Conservation (phyloP, 2,329 filamentous ascomycete genomes). For the Alternaria sp. region DNA sequence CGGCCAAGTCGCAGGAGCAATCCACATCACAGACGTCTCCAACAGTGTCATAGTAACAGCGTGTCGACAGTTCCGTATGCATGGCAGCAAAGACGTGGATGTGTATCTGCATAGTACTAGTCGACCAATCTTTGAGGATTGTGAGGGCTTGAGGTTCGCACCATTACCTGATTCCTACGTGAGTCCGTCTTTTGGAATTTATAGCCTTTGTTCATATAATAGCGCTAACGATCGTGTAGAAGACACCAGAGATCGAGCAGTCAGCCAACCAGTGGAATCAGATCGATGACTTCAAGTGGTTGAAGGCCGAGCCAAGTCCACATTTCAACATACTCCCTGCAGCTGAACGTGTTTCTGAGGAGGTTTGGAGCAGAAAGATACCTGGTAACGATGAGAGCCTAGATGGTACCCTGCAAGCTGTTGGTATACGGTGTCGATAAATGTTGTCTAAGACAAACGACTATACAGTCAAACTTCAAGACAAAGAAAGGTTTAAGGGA, state of each 20-base stretch:
- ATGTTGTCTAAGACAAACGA: background rate
- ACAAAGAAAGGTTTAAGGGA: too few species aligned
- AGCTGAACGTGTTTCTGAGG: conserved; percentile 65
- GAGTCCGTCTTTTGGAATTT: conserved; percentile 46
- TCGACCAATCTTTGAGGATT: conserved; percentile 94
- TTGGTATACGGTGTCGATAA: conserved; percentile 10
- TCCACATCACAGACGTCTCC: conserved; percentile 79
- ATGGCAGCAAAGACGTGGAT: conserved; percentile 81
- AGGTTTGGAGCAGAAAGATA: conserved; percentile 70
- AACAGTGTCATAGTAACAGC: conserved; percentile 76
- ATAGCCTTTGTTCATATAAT: background rate
- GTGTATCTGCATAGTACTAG: conserved; percentile 84
- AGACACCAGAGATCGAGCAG: conserved; percentile 25
- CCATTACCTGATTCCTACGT: conserved; percentile 75
- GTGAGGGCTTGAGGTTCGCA: conserved; percentile 78
- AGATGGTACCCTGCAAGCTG: conserved; percentile 24
- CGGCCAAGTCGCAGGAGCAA: conserved; percentile 79
- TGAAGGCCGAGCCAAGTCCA: conserved; percentile 83
- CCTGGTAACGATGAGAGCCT: conserved; percentile 19
- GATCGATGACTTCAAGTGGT: conserved; percentile 98
- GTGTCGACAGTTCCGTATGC: conserved; percentile 90
- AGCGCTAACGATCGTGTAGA: conserved; percentile 19
- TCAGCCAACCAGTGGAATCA: conserved; percentile 79
- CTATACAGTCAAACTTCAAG: too few species aligned
- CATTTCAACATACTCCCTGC: conserved; percentile 81